phyloP scores from a whole-genome alignment of 768 basidiomycete species.

The Termitomyces sp. region DNA sequence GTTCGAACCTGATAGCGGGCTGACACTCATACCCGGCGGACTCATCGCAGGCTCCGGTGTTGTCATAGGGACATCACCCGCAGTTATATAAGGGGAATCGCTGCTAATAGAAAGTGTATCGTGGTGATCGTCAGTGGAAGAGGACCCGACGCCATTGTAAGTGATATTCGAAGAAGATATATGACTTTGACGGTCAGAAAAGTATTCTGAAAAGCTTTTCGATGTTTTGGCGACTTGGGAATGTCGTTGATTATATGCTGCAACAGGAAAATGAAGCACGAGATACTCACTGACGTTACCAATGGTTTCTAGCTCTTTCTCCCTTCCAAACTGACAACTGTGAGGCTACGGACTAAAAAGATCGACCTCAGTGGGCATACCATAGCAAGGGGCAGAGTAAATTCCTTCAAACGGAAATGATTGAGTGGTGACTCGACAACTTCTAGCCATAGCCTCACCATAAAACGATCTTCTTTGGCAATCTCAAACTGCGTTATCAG shows the following conservation, averaged over 20 bases:
- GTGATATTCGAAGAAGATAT: conserved; percentile 29
- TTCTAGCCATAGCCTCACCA: conserved; percentile 32
- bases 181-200: conserved; percentile 38
- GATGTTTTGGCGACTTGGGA: conserved; percentile 41
- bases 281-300: conserved; percentile 55
- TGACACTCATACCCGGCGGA: conserved; percentile 23
- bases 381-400: conserved; percentile 63
- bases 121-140: conserved; percentile 32
- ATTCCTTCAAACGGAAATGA: conserved; percentile 38
- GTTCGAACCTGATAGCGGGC: conserved; percentile 29
- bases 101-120: conserved; percentile 43
- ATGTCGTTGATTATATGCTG: not conserved
- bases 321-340: conserved; percentile 55
- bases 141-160: conserved; percentile 24
- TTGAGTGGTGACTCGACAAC: not conserved
- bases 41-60: conserved; percentile 17
- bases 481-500: conserved; percentile 69
- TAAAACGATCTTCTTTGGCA: conserved; percentile 57
- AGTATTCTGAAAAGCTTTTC: conserved; percentile 55
- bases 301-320: conserved; percentile 64
- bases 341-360: not conserved
- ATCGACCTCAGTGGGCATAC: conserved; percentile 27
- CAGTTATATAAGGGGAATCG: conserved; percentile 22
- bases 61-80: not conserved
- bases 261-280: not conserved